Evolutionary conservation across 495 filamentous ascomycete genomes (phyloP), one percentile per base, ranked within the genome.

Genomic region (Apiosordaria backusii): DNA sequence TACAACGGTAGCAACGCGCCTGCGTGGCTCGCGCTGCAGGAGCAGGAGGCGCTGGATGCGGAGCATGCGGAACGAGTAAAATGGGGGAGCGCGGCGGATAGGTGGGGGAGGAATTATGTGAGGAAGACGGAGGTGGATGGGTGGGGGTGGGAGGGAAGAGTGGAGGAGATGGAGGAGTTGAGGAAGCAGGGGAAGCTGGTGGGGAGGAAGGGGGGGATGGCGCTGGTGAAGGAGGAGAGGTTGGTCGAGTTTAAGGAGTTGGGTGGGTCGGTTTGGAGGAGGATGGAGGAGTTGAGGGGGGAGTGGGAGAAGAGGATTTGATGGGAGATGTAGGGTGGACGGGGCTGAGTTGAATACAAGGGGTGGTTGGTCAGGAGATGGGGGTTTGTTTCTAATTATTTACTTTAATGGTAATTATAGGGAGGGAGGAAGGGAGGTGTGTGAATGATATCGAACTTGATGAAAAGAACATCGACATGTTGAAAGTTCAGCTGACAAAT

Each of bases 231-330:
- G 3, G 70, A 75, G 62, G 91, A 94, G 75, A 80, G 79, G 52
- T 86, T 82, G 65, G 85, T 83, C 62, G 78, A 84, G 67, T 97
- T 97, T 76, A 91, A 96, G 78, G 83, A 84, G 64, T 70, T 90
- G 52, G 94, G 92, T 2, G 84, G 85, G 59, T 76, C 80, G 70
- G 89, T 85, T 70, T 99, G 95, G 95, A 82, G 71, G 74, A 79
- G 89, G 79, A 93, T 99, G 87, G 95, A 99, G 81, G 83, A 80
- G 76, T 74, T 97, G 82, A 83, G 95, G 72, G 72, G 76, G 62
- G 80, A 86, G 71, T 99, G 95, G 95, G 92, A 96, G 75, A 75
- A 60, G 22, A 84, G 79, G 55, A 71, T 81, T 6, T 74, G 68
- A 1, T 63, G 23, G 4, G 18, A 23, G 55, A 58, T 15, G n/a